Evolutionary conservation across 202 grass and related monocot species (phyloP).

Genomic region (Panicum hallii): DNA sequence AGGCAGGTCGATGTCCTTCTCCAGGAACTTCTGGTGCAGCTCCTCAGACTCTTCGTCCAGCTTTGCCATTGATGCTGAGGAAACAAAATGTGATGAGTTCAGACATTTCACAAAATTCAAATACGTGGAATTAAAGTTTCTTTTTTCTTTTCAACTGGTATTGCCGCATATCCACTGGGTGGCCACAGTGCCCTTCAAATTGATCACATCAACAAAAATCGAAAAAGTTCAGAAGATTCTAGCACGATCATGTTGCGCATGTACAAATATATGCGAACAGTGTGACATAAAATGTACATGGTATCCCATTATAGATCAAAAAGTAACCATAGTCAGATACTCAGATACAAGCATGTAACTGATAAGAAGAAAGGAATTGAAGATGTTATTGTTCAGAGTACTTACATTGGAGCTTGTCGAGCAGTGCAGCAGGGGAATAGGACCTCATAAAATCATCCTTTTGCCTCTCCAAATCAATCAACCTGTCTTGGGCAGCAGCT

Average conservation of each 20-base stretch:
- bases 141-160: not conserved
- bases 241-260: not conserved
- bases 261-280: not conserved
- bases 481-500: conserved; percentile 61
- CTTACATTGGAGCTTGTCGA: no score
- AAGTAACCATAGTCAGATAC: not conserved
- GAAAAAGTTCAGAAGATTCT: not conserved
- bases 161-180: not conserved
- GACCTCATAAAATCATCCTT: not conserved
- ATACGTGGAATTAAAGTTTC: not conserved
- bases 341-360: no score
- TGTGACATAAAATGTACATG: not conserved
- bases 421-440: no score
- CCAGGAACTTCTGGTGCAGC: conserved; percentile 70
- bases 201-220: not conserved
- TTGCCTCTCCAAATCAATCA: not conserved
- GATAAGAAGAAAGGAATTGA: not conserved
- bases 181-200: not conserved
- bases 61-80: conserved; percentile 60
- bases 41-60: conserved; percentile 79
- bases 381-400: no score
- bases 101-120: not conserved
- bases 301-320: not conserved
- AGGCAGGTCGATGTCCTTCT: conserved; percentile 70
- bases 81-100: conserved; percentile 4